These are phyloP conservation scores for Agaricales sp. DNA, from an alignment of 1,284 basidiomycete genomes.

Conservation along the genomic window DNA sequence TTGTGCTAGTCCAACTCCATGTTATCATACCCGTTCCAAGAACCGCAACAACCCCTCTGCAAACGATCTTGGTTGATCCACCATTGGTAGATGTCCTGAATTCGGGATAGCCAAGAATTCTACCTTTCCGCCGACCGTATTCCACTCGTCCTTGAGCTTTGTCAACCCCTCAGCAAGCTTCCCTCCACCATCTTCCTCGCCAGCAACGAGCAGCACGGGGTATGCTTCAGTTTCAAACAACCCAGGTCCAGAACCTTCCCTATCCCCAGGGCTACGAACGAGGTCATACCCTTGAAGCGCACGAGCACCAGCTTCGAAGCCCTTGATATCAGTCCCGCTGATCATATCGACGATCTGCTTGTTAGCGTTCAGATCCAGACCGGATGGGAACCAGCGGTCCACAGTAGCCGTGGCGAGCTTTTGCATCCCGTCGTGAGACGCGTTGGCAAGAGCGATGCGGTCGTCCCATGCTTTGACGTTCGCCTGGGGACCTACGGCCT, in stretches of 20 bases:
- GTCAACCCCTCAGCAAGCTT: conserved; percentile 28
- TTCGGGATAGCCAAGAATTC: conserved; percentile 24
- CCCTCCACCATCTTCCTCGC: conserved; percentile 34
- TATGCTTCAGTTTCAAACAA: conserved; percentile 18
- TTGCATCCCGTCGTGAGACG: conserved; percentile 23
- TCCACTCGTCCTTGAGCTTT: conserved; percentile 25
- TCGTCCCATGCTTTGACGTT: conserved; percentile 36
- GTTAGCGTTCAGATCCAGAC: conserved; percentile 11
- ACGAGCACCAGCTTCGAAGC: conserved; percentile 33
- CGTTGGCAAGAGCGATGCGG: conserved; percentile 23
- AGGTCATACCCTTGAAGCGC: conserved; percentile 35
- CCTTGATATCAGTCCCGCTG: conserved; percentile 24
- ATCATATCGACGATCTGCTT: conserved; percentile 26
- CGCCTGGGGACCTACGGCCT: conserved; percentile 28
- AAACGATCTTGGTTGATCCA: conserved; percentile 25
- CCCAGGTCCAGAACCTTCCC: conserved; percentile 9
- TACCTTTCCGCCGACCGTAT: conserved; percentile 14
- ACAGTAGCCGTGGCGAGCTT: conserved; percentile 28
- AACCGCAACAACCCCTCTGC: background rate
- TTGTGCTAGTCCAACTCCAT: too few species aligned
- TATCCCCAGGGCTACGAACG: conserved; percentile 11
- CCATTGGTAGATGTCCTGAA: conserved; percentile 40
- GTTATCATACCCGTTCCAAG: background rate
- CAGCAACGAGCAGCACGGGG: conserved; percentile 30
- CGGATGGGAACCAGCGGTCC: conserved; percentile 30